phyloP scores from a whole-genome alignment of 148 eudicot genomes.

The Silene uniflora region DNA sequence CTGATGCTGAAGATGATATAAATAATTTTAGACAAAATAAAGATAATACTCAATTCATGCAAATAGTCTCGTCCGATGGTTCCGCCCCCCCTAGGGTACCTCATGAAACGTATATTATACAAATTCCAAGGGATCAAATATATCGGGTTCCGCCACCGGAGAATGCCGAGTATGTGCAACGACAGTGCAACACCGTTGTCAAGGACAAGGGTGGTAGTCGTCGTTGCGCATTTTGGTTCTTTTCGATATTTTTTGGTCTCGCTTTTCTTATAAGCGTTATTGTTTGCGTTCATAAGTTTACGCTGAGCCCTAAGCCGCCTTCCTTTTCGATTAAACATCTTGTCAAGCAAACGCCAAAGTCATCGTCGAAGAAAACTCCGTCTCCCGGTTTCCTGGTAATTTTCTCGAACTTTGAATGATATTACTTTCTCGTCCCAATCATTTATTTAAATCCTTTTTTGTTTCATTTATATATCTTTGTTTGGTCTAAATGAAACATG shows the following conservation, averaged over 20 bases:
- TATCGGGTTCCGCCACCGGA: slow-evolving; percentile 46
- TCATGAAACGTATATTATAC: slow-evolving; percentile 31
- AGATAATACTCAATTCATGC: not conserved
- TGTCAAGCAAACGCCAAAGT: slow-evolving; percentile 12
- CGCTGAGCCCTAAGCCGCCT: slow-evolving; percentile 44
- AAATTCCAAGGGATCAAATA: slow-evolving; percentile 35
- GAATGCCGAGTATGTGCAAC: slow-evolving; percentile 41
- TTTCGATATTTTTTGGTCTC: slow-evolving; percentile 12
- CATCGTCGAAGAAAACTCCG: slow-evolving; percentile 7
- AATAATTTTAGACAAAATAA: not conserved
- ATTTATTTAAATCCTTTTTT: too few relatives aligned
- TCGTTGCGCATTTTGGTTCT: slow-evolving; percentile 21
- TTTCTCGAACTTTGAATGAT: too few relatives aligned
- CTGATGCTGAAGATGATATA: not conserved
- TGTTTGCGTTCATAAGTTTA: slow-evolving; percentile 18
- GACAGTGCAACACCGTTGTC: slow-evolving; percentile 22
- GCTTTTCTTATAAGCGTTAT: slow-evolving; percentile 22
- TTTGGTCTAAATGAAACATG: too few relatives aligned
- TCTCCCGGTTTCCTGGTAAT: slow-evolving; percentile 21
- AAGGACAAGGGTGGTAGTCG: not conserved
- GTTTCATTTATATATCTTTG: too few relatives aligned
- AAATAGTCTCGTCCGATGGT: not conserved
- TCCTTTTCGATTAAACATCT: slow-evolving; percentile 33
- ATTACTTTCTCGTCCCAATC: too few relatives aligned
- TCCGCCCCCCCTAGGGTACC: not conserved